Base-by-base conservation (phyloP, 148 eudicot species). In the Rhododendron molle region DNA sequence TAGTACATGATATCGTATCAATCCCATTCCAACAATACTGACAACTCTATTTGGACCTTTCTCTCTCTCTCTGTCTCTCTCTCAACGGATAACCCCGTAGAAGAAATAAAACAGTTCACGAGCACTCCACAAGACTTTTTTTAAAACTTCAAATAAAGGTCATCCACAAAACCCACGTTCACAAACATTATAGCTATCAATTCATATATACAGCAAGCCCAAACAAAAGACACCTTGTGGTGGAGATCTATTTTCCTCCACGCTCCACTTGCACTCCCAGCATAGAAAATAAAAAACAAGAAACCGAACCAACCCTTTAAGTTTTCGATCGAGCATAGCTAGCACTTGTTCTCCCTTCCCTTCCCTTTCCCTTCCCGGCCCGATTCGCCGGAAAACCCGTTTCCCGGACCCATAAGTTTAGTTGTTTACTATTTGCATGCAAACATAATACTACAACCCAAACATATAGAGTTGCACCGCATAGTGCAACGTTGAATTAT, bases 151-250 rank as follows among this genome's bases (percentile, higher is more conserved):
- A 88, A 87, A 92, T 86, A 84, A 89, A 78, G 87, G 82, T 4
- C 90, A 88, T 89, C 94, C 93, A 92, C 94, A 90, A 89, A 90
- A 85, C 88, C 46, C 56, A 44, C 11, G 2, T 52, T 18, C 28
- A n/a, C 28, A 85, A 58, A 76, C 44, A 85, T 36, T 32, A 87
- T 86, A 21, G 20, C 40, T 30, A 71, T 54, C 56, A 67, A 67
- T 34, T 13, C 56, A 30, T 80, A 30, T 80, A 56, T 18, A 36
- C 0, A 28, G 76, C 80, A 81, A 50, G 43, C 81, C 89, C 73
- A 84, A 86, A 87, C 86, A 87, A 89, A 88, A 78, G 50, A 90
- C 54, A 88, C 82, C 83, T 56, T 76, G 88, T 76, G 84, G 88
- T 76, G 56, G 76, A 62, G 26, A 52, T 62, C 72, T 54, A 78